These are phyloP conservation scores for Diplodia seriata DNA, from an alignment of 2,329 filamentous ascomycete species.

Conservation along the genomic window DNA sequence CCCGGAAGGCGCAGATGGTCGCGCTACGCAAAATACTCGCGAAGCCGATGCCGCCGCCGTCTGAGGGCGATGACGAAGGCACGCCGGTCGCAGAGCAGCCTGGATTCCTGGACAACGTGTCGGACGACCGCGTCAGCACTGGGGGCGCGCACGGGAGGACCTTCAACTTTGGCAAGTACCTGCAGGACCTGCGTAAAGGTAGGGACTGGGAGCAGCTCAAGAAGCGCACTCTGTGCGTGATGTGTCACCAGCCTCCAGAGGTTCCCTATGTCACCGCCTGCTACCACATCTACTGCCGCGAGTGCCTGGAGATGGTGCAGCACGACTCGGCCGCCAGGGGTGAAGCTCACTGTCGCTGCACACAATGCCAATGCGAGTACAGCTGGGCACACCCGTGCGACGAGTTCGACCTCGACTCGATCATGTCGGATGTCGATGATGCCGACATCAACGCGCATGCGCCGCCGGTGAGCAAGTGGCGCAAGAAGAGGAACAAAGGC, in stretches of 20 bases:
- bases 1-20: slow-evolving; percentile 10
- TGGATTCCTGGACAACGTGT: background rate
- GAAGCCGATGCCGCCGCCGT: background rate
- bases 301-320: slow-evolving; percentile 52
- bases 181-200: slow-evolving; percentile 46
- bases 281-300: slow-evolving; percentile 62
- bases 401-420: slow-evolving; percentile 31
- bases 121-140: slow-evolving; percentile 29
- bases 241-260: slow-evolving; percentile 52
- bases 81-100: background rate
- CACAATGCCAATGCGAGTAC: slow-evolving; percentile 4
- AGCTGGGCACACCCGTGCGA: slow-evolving; percentile 9
- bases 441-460: slow-evolving; percentile 30
- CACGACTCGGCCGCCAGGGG: slow-evolving; percentile 38
- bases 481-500: slow-evolving; percentile 35
- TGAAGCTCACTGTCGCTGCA: background rate
- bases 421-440: slow-evolving; percentile 16
- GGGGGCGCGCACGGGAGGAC: slow-evolving; percentile 48
- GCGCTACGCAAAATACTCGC: slow-evolving; percentile 16
- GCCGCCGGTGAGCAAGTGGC: slow-evolving; percentile 33
- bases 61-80: background rate
- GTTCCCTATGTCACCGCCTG: slow-evolving; percentile 59
- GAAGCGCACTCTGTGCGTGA: slow-evolving; percentile 53
- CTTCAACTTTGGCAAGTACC: slow-evolving; percentile 51
- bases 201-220: slow-evolving; percentile 48